Percentiles rank a stretch among this genome's conserved stretches.
Evolutionary conservation across 768 basidiomycete species (phyloP).

Genomic region (Agrocybe praecox): DNA sequence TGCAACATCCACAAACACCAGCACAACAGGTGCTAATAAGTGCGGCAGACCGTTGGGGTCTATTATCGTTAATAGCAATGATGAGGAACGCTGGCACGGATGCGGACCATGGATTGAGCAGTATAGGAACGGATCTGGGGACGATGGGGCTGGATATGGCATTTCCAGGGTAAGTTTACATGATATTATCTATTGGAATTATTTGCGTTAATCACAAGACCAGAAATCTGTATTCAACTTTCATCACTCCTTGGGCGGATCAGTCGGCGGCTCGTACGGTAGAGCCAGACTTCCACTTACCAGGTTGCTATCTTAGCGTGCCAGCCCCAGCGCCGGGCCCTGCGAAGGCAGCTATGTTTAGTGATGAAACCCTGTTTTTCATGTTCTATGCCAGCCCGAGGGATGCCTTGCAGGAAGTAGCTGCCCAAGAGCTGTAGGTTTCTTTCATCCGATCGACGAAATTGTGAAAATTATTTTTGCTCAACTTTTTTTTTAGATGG

Average conservation of each 20-base stretch:
- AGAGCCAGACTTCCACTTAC: constrained; percentile 91
- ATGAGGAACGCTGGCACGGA: constrained; percentile 81
- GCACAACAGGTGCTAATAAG: constrained; percentile 92
- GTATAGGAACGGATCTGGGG: constrained; percentile 89
- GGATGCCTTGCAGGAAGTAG: constrained; percentile 92
- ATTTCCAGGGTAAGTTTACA: constrained; percentile 68
- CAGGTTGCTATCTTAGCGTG: constrained; percentile 87
- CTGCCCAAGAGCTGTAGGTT: constrained; percentile 92
- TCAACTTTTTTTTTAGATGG: constrained; percentile 53
- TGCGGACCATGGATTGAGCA: constrained; percentile 77
- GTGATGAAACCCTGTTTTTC: constrained; percentile 96
- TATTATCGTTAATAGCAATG: constrained; percentile 82
- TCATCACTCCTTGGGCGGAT: constrained; percentile 97
- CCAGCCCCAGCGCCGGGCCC: constrained; percentile 85
- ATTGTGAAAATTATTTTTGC: not conserved
- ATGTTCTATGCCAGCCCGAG: constrained; percentile 96
- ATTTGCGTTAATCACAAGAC: constrained; percentile 17
- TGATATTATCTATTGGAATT: constrained; percentile 3
- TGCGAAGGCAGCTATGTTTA: constrained; percentile 79
- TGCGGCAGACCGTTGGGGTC: constrained; percentile 94
- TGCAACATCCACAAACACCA: constrained; percentile 78
- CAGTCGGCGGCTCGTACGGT: constrained; percentile 82
- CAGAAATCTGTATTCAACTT: constrained; percentile 87
- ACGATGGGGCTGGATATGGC: constrained; percentile 92
- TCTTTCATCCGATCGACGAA: constrained; percentile 12